Evolutionary conservation across 2,329 filamentous ascomycete genomes (phyloP), one percentile per base, ranked within the genome.

Genomic region (Diaporthe ilicicola): DNA sequence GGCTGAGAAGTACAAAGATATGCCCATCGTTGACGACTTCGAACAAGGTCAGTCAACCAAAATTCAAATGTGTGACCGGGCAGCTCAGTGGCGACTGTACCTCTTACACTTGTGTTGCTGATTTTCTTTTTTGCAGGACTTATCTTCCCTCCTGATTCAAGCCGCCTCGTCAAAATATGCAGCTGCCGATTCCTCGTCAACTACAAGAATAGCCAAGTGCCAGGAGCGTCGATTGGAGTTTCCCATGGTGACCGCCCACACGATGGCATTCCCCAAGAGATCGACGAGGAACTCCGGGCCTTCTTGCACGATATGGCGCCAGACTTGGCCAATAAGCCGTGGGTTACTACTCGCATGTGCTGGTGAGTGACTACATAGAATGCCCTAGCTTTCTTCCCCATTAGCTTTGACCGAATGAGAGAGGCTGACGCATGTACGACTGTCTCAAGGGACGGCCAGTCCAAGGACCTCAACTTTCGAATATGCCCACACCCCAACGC

Each of bases 241-340:
- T 56, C 53, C 5, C 53, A 56, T 1, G 53, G 53, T 56, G 53
- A 56, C 17, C 53, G 53, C 32, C 53, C 53, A 39, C 53, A 56
- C 7, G 53, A 56, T 39, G 53, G 53, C 13, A 39, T 56, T 32
- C 53, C 53, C 6, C 19, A 24, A 3, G 89, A 90, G 74, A 86
- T 86, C 3, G 83, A 89, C 71, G 76, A 82, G n/a, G 86, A 85
- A 17, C 85, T 89, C 73, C 82, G 87, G 22, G 75, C 78, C 3
- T 89, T 86, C 51, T 76, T 91, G 12, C 79, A 78, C 22, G 82
- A 86, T 59, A 82, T 87, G 70, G 80, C 90, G 27, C 86, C 88
- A 5, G 80, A 81, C 17, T 81, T 89, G 61, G 84, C 81, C 5
- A 82, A 86, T 15, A 79, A 87, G 44, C 82, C 82, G 1, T 88